Base-by-base conservation (phyloP, 306 rosid species). In the Carpinus fangiana region DNA sequence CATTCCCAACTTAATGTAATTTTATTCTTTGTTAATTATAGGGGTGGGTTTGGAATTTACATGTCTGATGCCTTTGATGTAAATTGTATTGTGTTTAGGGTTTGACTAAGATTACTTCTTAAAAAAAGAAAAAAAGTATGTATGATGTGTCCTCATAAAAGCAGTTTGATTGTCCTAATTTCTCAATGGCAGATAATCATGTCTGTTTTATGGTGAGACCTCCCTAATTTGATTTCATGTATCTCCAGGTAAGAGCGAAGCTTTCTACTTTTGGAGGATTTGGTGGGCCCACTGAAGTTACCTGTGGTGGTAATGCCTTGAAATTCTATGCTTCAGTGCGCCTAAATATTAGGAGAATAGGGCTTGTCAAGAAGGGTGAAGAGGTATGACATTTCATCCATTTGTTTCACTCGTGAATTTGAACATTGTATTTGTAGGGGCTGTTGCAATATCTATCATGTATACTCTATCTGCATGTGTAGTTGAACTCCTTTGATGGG, bases 271-370 rank as follows among this genome's bases (percentile, higher is more conserved):
- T 92, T 81, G 97, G 94, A 81, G 97, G 97, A 82, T 95, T 88
- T 85, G 93, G 95, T 73, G 96, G 91, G 80, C 97, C 95, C 8
- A 81, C 87, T 65, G 96, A 92, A 87, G 92, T 90, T 81, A 90
- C 97, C 28, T 94, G 96, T 84, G 96, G 98, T 34, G 98, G 98
- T 82, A 94, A 94, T 72, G 96, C 97, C 41, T 84, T 94, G 79
- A 94, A 92, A 82, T 94, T 90, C 75, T 92, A 94, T 87, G 97
- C 98, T 80, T 94, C 97, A 45, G 89, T 94, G 80, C 94, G 97
- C 78, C 88, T 92, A 55, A 88, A 92, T 83, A 80, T 94, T 34
- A 87, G 59, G 79, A 86, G 97, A 85, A 85, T 74, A 83, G 97
- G 92, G 34, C 54, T 77, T 81, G 57, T 94, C 76, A 90, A 88